Percentiles rank a stretch among this genome's conserved stretches.
phyloP scores from a whole-genome alignment of 2,329 filamentous ascomycete genomes.

The Cyphellophora attinorum region DNA sequence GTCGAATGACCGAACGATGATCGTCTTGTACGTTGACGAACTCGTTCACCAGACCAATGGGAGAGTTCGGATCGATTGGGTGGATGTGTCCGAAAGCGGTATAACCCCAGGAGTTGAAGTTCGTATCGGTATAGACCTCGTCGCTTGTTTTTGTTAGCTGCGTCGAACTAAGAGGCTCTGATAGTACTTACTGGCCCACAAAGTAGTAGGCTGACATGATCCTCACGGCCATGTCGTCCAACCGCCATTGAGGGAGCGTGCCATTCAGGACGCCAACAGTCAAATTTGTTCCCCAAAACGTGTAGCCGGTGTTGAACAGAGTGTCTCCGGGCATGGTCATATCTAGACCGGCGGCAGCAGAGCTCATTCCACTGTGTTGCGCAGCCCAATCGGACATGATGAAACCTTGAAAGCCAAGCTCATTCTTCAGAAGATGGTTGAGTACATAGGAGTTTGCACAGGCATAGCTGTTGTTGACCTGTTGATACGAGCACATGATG shows the following conservation, averaged over 20 bases:
- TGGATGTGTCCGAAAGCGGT: constrained; percentile 67
- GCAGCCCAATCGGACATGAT: constrained; percentile 66
- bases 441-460: constrained; percentile 55
- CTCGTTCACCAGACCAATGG: constrained; percentile 50
- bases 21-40: constrained; percentile 75
- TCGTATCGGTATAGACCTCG: constrained; percentile 47
- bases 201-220: constrained; percentile 60
- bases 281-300: constrained; percentile 79
- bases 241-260: constrained; percentile 72
- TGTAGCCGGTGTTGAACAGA: constrained; percentile 59
- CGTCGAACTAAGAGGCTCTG: too few species aligned
- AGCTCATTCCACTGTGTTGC: constrained; percentile 60
- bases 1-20: constrained; percentile 63
- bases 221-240: constrained; percentile 87
- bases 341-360: constrained; percentile 61
- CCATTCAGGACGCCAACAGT: constrained; percentile 83
- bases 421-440: constrained; percentile 56
- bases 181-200: constrained; percentile 45
- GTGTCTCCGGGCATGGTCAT: constrained; percentile 84
- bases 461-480: constrained; percentile 58
- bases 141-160: too few species aligned
- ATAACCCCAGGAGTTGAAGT: constrained; percentile 59
- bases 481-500: constrained; percentile 64
- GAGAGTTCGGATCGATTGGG: constrained; percentile 31
- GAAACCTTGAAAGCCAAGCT: constrained; percentile 69